These are phyloP conservation scores for Yarrowia porcina DNA, from an alignment of 805 yeast species.

Conservation along the genomic window DNA sequence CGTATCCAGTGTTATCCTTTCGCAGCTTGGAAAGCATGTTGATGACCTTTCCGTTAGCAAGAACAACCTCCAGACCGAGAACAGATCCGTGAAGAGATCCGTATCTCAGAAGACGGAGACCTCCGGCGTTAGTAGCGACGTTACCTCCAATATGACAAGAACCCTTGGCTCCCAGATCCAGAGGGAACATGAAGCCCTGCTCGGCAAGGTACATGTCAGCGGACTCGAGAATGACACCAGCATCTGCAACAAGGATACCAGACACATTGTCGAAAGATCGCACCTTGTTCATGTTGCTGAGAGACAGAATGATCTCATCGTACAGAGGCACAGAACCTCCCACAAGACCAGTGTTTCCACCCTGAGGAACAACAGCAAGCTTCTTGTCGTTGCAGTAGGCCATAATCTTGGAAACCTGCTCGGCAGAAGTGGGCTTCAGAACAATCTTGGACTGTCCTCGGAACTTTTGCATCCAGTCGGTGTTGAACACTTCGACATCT, in stretches of 20 bases:
- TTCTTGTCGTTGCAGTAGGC: slow-evolving; percentile 73
- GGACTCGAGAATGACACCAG: slow-evolving; percentile 82
- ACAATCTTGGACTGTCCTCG: slow-evolving; percentile 81
- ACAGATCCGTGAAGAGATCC: slow-evolving; percentile 93
- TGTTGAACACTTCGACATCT: slow-evolving; percentile 56
- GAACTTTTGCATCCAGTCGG: slow-evolving; percentile 93
- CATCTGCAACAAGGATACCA: slow-evolving; percentile 84
- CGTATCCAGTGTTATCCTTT: slow-evolving; percentile 95
- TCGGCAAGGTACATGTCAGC: slow-evolving; percentile 79
- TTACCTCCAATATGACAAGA: slow-evolving; percentile 95
- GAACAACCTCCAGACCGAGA: slow-evolving; percentile 86
- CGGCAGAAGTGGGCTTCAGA: slow-evolving; percentile 75
- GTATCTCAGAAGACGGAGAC: slow-evolving; percentile 77
- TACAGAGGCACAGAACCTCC: slow-evolving; percentile 93
- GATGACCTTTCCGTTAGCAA: slow-evolving; percentile 81
- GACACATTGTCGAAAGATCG: slow-evolving; percentile 77
- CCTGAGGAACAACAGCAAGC: slow-evolving; percentile 90
- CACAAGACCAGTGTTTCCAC: slow-evolving; percentile 94
- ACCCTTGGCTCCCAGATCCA: slow-evolving; percentile 95
- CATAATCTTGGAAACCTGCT: slow-evolving; percentile 72
- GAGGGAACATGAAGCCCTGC: slow-evolving; percentile 84
- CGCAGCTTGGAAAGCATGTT: slow-evolving; percentile 80
- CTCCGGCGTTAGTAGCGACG: slow-evolving; percentile 96
- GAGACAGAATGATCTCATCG: slow-evolving; percentile 78
- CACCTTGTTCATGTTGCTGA: slow-evolving; percentile 68